A percentile compares a stretch with the other conserved stretches of the same genome.
Evolutionary conservation across 2,329 filamentous ascomycete genomes (phyloP).

Genomic region (Neocucurbitaria cava): DNA sequence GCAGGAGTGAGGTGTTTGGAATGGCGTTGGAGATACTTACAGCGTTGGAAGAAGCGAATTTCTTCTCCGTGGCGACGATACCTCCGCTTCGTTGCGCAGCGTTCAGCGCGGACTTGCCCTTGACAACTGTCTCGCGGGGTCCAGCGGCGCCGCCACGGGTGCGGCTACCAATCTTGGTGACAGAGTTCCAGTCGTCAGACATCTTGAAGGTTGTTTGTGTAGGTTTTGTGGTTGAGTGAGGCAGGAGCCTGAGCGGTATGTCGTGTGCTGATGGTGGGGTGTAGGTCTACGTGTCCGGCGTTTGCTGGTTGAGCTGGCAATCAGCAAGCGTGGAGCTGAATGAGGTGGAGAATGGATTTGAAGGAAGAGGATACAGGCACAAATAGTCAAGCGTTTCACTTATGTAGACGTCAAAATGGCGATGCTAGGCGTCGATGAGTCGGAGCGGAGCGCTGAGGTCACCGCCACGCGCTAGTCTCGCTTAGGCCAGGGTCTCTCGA

Average conservation of each 20-base stretch:
- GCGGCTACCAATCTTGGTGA: constrained; percentile 94
- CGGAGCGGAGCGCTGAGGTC: constrained; percentile 26
- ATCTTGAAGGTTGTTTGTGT: constrained; percentile 48
- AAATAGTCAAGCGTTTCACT: constrained; percentile 12
- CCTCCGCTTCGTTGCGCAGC: constrained; percentile 83
- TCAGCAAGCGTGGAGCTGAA: neutral
- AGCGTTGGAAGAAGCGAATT: constrained; percentile 77
- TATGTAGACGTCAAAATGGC: constrained; percentile 17
- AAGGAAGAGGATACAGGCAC: constrained; percentile 2
- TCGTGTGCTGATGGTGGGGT: constrained; percentile 14
- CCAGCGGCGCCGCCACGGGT: constrained; percentile 70
- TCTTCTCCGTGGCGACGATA: constrained; percentile 90
- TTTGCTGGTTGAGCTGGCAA: constrained; percentile 16
- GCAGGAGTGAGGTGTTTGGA: neutral
- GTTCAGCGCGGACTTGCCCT: constrained; percentile 84
- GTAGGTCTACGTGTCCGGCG: constrained; percentile 13
- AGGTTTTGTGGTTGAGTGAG: constrained; percentile 10
- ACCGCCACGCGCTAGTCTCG: constrained; percentile 27
- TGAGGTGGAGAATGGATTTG: constrained; percentile 1
- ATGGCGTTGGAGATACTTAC: constrained; percentile 61
- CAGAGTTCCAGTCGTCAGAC: constrained; percentile 85
- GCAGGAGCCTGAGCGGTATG: constrained; percentile 12
- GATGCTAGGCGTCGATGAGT: constrained; percentile 23
- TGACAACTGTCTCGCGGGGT: constrained; percentile 85
- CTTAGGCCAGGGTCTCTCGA: constrained; percentile 22